A percentile compares a stretch with the other conserved stretches of the same genome.
phyloP scores from a whole-genome alignment of 768 basidiomycete genomes.

The Clathrus columnatus region DNA sequence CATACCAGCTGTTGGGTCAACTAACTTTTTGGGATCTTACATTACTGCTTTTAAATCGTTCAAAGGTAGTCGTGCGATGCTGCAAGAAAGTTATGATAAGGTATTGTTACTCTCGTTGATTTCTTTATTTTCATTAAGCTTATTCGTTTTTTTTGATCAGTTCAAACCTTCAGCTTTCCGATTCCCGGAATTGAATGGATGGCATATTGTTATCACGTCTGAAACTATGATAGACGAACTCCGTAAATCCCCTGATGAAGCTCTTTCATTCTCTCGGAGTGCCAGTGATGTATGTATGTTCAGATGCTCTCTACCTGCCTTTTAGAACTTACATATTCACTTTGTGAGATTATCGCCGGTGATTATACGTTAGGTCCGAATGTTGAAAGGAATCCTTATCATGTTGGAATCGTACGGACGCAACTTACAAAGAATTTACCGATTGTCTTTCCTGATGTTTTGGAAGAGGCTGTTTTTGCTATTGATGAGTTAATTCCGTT shows the following conservation, averaged over 20 bases:
- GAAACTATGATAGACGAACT: conserved; percentile 23
- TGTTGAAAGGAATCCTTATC: conserved; percentile 23
- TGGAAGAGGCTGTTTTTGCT: conserved; percentile 35
- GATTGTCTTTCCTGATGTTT: conserved; percentile 30
- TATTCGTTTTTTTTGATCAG: neutral
- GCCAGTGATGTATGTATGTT: conserved; percentile 4
- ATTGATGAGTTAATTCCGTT: conserved; percentile 31
- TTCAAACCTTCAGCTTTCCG: conserved; percentile 29
- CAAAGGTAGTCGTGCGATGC: conserved; percentile 17
- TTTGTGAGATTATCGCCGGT: conserved; percentile 26
- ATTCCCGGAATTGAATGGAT: conserved; percentile 33
- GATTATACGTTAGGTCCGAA: conserved; percentile 31
- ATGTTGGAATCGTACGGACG: conserved; percentile 22
- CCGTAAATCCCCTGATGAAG: conserved; percentile 11
- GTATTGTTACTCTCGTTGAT: conserved; percentile 13
- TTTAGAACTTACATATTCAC: neutral
- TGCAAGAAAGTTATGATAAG: conserved; percentile 28
- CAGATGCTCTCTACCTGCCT: neutral
- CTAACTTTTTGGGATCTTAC: conserved; percentile 25
- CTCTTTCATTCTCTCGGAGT: conserved; percentile 10
- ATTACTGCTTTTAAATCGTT: conserved; percentile 23
- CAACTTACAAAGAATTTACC: conserved; percentile 32
- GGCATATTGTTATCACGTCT: conserved; percentile 31
- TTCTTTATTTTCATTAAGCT: neutral
- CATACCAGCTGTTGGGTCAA: conserved; percentile 32